Evolutionary conservation across 2,329 filamentous ascomycete species (phyloP).

Genomic region (Trichoderma semiorbis): DNA sequence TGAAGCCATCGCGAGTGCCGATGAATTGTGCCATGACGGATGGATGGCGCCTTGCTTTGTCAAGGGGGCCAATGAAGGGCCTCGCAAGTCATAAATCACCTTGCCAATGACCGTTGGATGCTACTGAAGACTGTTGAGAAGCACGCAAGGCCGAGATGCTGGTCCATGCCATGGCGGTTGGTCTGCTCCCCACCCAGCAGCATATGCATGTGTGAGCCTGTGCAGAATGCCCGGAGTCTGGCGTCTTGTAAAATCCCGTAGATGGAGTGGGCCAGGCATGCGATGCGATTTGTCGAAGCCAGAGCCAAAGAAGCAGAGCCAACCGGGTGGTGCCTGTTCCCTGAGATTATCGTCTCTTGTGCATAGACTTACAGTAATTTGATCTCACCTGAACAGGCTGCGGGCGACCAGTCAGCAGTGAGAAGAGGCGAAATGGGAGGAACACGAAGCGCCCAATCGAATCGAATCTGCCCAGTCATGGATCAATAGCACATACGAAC

Average conservation of each 20-base stretch:
- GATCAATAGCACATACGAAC: not conserved
- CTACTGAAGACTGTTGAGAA: not conserved
- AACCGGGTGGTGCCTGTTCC: not conserved
- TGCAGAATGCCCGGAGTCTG: not conserved
- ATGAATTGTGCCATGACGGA: not conserved
- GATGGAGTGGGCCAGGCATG: not conserved
- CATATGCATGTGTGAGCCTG: not conserved
- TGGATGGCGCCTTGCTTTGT: not conserved
- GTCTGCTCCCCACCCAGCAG: slow-evolving; percentile 1
- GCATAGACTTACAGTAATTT: not conserved
- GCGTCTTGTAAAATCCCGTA: not conserved
- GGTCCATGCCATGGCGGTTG: not conserved
- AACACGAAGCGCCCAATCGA: slow-evolving; percentile 7
- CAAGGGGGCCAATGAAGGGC: not conserved
- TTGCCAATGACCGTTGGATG: not conserved
- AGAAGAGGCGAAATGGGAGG: not conserved
- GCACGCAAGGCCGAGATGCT: slow-evolving; percentile 1
- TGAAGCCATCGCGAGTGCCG: not conserved
- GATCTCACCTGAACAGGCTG: not conserved
- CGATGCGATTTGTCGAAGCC: not conserved
- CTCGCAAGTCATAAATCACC: not conserved
- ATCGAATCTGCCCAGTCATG: not conserved
- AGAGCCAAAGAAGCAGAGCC: not conserved
- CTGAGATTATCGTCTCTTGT: not conserved
- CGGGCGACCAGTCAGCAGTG: not conserved